Evolutionary conservation across 2,329 filamentous ascomycete genomes (phyloP).

Genomic region (Colletotrichum sp.): DNA sequence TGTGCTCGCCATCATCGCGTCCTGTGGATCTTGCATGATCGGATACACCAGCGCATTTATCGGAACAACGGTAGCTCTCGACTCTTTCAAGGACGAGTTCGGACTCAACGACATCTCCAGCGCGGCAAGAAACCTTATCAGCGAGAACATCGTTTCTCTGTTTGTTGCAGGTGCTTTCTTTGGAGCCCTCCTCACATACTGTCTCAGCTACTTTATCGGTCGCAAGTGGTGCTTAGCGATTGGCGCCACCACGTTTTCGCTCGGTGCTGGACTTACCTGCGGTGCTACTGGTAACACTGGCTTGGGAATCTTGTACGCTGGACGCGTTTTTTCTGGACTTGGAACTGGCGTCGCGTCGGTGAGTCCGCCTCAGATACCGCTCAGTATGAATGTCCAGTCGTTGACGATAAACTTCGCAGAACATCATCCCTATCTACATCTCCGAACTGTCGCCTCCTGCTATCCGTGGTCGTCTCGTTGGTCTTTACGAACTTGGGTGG

Average conservation of each 20-base stretch:
- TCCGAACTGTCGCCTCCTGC: conserved; percentile 53
- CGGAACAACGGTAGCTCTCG: conserved; percentile 67
- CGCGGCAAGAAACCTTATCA: conserved; percentile 53
- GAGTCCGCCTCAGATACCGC: not conserved
- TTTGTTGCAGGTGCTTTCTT: conserved; percentile 77
- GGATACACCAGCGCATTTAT: conserved; percentile 65
- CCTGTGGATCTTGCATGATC: conserved; percentile 45
- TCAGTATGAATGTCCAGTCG: not conserved
- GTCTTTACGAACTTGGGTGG: conserved; percentile 58
- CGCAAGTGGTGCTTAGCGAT: conserved; percentile 56
- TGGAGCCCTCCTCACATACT: conserved; percentile 66
- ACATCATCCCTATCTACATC: conserved; percentile 53
- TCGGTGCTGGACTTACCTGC: conserved; percentile 57
- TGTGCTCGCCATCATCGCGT: conserved; percentile 37
- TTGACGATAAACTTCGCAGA: conserved; percentile 36
- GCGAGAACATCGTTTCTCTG: conserved; percentile 68
- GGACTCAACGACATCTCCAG: conserved; percentile 50
- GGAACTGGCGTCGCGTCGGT: conserved; percentile 37
- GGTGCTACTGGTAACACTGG: conserved; percentile 61
- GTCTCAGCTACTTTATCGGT: conserved; percentile 62
- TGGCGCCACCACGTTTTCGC: conserved; percentile 31
- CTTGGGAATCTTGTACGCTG: conserved; percentile 47
- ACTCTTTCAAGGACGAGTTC: conserved; percentile 67
- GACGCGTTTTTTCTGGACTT: conserved; percentile 56
- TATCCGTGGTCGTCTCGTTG: conserved; percentile 59